Evolutionary conservation across 805 yeast species (phyloP), one percentile per base, ranked within the genome.

Genomic region (Candida awuae): DNA sequence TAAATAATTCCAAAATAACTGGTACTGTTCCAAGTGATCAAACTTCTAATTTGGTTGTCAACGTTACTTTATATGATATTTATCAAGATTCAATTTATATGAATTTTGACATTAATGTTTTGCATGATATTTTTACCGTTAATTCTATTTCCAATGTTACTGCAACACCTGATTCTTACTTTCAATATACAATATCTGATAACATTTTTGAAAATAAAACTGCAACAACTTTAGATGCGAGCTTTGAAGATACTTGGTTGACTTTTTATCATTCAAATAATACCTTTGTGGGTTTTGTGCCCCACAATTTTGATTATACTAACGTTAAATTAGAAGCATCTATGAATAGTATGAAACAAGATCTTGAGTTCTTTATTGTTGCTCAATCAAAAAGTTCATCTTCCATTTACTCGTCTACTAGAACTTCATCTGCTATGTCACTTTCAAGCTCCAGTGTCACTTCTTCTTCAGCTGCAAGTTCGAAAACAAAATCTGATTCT

Each of bases 221-320:
- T 35, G 54, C 62, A 14, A 75, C 87, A 2, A 57, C 63, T 17
- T 59, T 83, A 6, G 49, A 66, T 2, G 74, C 75, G 5, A 52
- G 60, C 4, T 69, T 62, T 48, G 59, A 61, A 41, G 62, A 68
- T 17, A 55, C 58, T 35, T 90, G 97, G 97, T 65, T 90, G 35
- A 49, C 64, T 1, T 87, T 72, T 55, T 72, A 77, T 56, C 49
- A 62, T 32, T 47, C 69, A 9, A 84, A 82, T 53, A 63, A 71
- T 55, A 80, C 94, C 0, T 68, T 90, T 40, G 57, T 60, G 29
- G 98, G 98, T 21, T 54, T 61, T 14, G 82, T 80, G 16, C 84
- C 86, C 3, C 48, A 54, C 5, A 60, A 67, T 46, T 73, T 78
- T 30, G 66, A 68, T 13, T 40, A 47, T 3, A 42, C 69, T 13